Evolutionary conservation across 2,329 filamentous ascomycete species (phyloP).

Genomic region (Paecilomyces fulvus): DNA sequence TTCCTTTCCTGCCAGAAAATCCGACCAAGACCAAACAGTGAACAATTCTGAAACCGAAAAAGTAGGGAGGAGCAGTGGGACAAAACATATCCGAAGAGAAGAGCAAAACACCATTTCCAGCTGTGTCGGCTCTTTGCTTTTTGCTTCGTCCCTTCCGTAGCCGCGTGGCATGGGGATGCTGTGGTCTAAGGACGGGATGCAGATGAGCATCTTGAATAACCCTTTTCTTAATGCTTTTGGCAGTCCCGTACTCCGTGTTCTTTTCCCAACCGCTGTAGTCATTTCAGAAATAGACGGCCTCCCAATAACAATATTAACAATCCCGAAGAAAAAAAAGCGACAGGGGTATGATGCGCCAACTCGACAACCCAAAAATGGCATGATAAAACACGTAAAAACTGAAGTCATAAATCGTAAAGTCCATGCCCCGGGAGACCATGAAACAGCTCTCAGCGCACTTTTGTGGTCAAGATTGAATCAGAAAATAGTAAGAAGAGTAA

Average conservation of each 20-base stretch:
- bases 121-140: background rate
- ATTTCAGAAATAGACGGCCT: background rate
- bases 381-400: conserved; percentile 4
- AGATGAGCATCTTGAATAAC: background rate
- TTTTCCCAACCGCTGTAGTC: background rate
- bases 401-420: conserved; percentile 14
- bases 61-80: background rate
- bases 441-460: background rate
- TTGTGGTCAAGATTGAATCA: background rate
- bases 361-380: conserved; percentile 2
- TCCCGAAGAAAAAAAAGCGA: background rate
- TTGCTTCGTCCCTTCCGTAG: background rate
- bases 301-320: background rate
- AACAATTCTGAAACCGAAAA: background rate
- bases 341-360: conserved; percentile 1
- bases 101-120: background rate
- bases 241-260: background rate
- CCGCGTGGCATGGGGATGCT: background rate
- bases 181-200: background rate
- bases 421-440: conserved; percentile 4
- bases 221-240: background rate
- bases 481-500: background rate
- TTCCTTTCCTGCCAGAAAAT: background rate
- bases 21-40: background rate
- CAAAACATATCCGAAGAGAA: background rate